Percentiles rank a stretch among this genome's conserved stretches.
Conservation (phyloP, 257 asterid species). For the Coffea canephora region DNA sequence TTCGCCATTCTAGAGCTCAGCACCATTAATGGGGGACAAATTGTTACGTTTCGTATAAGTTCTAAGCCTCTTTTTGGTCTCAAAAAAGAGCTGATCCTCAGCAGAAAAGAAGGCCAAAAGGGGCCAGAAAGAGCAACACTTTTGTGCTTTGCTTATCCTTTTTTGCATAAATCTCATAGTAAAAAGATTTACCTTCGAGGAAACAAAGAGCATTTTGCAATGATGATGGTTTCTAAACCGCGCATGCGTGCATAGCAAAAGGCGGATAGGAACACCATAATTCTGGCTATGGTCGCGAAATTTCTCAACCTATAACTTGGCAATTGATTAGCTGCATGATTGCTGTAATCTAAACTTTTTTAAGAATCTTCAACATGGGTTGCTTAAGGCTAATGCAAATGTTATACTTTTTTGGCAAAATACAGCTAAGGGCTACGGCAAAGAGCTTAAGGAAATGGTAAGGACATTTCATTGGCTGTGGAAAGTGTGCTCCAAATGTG, state of each 20-base stretch:
- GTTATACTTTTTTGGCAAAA: not conserved
- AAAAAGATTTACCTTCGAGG: conserved; percentile 8
- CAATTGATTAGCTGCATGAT: conserved; percentile 22
- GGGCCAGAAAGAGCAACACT: not conserved
- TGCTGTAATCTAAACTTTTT: conserved; percentile 7
- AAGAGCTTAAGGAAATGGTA: not conserved
- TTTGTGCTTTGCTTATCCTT: not conserved
- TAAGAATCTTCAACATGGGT: not conserved
- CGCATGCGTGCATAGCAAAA: conserved; percentile 25
- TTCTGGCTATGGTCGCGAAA: conserved; percentile 20
- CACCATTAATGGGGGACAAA: conserved; percentile 11
- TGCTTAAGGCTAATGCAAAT: not conserved
- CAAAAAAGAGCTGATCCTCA: conserved; percentile 1
- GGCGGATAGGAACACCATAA: conserved; percentile 22
- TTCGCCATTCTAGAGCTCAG: not conserved
- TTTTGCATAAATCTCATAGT: not conserved
- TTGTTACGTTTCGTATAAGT: conserved; percentile 6
- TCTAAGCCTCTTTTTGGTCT: conserved; percentile 7
- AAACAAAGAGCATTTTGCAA: conserved; percentile 7
- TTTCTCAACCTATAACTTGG: conserved; percentile 11
- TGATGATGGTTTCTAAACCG: conserved; percentile 20
- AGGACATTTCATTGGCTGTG: conserved; percentile 7
- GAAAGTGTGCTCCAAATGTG: not conserved
- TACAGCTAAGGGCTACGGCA: conserved; percentile 15
- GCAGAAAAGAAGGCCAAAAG: not conserved